Evolutionary conservation across 2,329 filamentous ascomycete species (phyloP).

Genomic region (Xylariaceae sp.): DNA sequence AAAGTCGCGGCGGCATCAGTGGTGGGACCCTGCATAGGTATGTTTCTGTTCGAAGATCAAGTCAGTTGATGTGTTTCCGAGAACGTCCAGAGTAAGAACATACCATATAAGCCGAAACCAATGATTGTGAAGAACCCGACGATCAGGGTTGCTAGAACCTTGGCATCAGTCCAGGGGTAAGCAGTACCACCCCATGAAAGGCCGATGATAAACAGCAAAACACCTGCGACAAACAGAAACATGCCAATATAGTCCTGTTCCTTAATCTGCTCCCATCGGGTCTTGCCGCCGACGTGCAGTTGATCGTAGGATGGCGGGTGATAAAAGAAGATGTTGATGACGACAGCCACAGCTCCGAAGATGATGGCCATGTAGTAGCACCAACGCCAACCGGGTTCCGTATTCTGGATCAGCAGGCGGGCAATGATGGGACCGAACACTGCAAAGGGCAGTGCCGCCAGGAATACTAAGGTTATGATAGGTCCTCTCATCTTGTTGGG

Average conservation of each 20-base stretch:
- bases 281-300: constrained; percentile 15
- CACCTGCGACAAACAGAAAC: constrained; percentile 24
- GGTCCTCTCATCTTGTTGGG: constrained; percentile 20
- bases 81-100: not conserved
- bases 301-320: constrained; percentile 20
- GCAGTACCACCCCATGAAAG: constrained; percentile 26
- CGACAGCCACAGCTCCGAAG: constrained; percentile 13
- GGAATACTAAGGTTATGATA: constrained; percentile 15
- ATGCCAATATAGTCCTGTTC: constrained; percentile 26
- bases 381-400: constrained; percentile 18
- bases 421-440: constrained; percentile 20
- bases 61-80: not conserved
- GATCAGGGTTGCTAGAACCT: constrained; percentile 26
- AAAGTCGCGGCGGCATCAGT: not conserved
- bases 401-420: constrained; percentile 10
- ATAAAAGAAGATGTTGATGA: constrained; percentile 19
- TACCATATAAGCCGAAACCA: constrained; percentile 24
- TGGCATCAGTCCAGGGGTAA: constrained; percentile 19
- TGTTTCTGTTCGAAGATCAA: not conserved
- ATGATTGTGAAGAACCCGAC: constrained; percentile 18
- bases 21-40: not conserved
- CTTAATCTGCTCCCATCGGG: constrained; percentile 11
- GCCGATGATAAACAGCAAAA: constrained; percentile 27
- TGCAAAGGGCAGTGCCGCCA: constrained; percentile 19
- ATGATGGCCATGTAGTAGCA: constrained; percentile 24